Evolutionary conservation across 1,139 yeast genomes (phyloP).

Genomic region (Suhomyces atakaporum): DNA sequence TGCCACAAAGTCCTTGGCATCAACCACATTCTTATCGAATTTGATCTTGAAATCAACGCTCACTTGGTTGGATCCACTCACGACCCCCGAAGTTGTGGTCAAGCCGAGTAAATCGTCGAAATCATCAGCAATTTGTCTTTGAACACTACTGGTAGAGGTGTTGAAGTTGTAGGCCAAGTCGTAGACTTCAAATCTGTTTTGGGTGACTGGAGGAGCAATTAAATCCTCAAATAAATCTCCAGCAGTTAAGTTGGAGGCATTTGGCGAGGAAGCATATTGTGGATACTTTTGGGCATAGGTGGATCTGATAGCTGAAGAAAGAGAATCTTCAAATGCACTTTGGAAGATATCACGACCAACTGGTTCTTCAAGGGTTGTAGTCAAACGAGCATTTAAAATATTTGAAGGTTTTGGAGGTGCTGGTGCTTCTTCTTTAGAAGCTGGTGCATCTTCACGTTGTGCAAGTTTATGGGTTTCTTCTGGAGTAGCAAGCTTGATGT

Average conservation of each 20-base stretch:
- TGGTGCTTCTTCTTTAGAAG: conserved; percentile 19
- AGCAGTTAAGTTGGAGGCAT: conserved; percentile 9
- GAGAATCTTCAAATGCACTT: conserved; percentile 33
- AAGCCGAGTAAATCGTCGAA: conserved; percentile 54
- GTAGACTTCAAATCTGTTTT: conserved; percentile 56
- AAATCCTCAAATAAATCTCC: conserved; percentile 67
- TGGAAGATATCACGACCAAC: conserved; percentile 32
- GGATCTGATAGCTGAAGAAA: conserved; percentile 35
- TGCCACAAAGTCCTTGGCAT: conserved; percentile 39
- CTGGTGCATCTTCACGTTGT: conserved; percentile 20
- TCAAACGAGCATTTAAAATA: conserved; percentile 28
- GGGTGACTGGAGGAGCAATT: conserved; percentile 56
- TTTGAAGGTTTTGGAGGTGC: conserved; percentile 33
- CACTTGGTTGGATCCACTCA: conserved; percentile 4
- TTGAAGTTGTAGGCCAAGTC: conserved; percentile 32
- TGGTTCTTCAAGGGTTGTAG: conserved; percentile 30
- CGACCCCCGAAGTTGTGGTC: conserved; percentile 14
- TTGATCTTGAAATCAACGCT: conserved; percentile 49
- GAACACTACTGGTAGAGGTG: conserved; percentile 16
- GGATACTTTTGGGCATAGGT: conserved; percentile 48
- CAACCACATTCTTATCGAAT: conserved; percentile 35
- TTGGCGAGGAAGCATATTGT: conserved; percentile 48
- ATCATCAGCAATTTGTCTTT: conserved; percentile 17
- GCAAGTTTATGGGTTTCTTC: conserved; percentile 16
- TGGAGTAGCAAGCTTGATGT: conserved; percentile 57